phyloP scores from a whole-genome alignment of 1,284 basidiomycete species.

The Austroboletus novae-zelandiae region DNA sequence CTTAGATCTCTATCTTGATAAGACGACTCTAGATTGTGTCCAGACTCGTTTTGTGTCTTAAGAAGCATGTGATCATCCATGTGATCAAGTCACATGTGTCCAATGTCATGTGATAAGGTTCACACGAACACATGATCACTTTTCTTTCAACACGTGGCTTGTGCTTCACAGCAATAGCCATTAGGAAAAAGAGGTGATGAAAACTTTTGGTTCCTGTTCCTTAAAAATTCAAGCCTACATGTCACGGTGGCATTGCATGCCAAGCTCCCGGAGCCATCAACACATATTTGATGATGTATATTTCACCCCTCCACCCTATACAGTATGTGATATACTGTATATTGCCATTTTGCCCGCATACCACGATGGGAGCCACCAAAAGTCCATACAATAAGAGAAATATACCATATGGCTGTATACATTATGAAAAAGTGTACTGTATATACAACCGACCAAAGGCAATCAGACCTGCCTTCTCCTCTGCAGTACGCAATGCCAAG shows the following conservation, averaged over 20 bases:
- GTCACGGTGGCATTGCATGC: not conserved
- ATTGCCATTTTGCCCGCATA: not conserved
- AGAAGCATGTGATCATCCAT: no score
- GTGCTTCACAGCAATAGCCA: not conserved
- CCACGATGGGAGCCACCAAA: not conserved
- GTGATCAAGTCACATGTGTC: no score
- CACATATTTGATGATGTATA: not conserved
- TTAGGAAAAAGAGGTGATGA: not conserved
- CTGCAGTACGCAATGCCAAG: constrained; percentile 18
- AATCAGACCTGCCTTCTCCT: constrained; percentile 34
- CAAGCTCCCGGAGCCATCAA: no score
- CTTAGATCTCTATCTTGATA: no score
- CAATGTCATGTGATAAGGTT: no score
- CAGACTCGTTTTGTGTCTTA: no score
- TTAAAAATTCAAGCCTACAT: not conserved
- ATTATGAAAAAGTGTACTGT: no score
- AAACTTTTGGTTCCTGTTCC: not conserved
- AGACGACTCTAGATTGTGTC: no score
- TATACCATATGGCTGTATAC: no score
- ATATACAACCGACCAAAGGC: constrained; percentile 49
- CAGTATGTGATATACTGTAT: not conserved
- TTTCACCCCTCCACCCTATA: no score
- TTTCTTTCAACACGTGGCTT: no score
- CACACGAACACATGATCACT: no score
- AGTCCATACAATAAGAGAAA: not conserved